Conservation (phyloP, 2,329 filamentous ascomycete genomes). For the Botrytis porri region DNA sequence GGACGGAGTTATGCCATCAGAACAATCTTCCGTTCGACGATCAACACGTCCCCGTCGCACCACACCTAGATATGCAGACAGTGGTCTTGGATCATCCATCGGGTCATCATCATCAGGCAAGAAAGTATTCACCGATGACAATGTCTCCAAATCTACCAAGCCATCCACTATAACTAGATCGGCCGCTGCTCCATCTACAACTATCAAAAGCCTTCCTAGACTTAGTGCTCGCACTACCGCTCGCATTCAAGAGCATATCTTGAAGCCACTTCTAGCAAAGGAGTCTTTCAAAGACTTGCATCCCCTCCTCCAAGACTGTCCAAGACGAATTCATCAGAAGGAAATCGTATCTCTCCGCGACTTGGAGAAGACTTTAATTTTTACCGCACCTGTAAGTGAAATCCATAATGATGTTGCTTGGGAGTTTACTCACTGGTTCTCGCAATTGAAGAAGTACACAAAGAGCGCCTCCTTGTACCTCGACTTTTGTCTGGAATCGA, state of each 20-base stretch:
- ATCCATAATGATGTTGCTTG: constrained; percentile 54
- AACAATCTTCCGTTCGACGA: constrained; percentile 46
- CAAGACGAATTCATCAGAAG: constrained; percentile 74
- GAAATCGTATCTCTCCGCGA: constrained; percentile 89
- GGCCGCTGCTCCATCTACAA: constrained; percentile 48
- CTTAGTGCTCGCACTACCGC: constrained; percentile 69
- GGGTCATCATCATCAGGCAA: constrained; percentile 56
- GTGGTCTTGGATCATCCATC: constrained; percentile 82
- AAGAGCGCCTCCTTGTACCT: constrained; percentile 71
- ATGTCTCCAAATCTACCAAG: constrained; percentile 42
- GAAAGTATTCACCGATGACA: constrained; percentile 42
- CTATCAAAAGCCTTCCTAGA: constrained; percentile 51
- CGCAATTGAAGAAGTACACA: constrained; percentile 69
- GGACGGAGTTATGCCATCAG: constrained; percentile 44
- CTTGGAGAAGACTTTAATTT: constrained; percentile 88
- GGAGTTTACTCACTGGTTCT: constrained; percentile 67
- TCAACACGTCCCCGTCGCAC: constrained; percentile 55
- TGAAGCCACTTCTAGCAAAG: constrained; percentile 75
- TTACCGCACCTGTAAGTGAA: constrained; percentile 88
- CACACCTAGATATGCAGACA: constrained; percentile 70
- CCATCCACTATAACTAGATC: constrained; percentile 61
- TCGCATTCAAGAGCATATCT: constrained; percentile 75
- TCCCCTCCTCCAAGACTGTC: constrained; percentile 73
- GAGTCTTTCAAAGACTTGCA: constrained; percentile 75
- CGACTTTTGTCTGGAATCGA: constrained; percentile 85